Evolutionary conservation across 2,329 filamentous ascomycete genomes (phyloP).

Genomic region (Apiospora marii): DNA sequence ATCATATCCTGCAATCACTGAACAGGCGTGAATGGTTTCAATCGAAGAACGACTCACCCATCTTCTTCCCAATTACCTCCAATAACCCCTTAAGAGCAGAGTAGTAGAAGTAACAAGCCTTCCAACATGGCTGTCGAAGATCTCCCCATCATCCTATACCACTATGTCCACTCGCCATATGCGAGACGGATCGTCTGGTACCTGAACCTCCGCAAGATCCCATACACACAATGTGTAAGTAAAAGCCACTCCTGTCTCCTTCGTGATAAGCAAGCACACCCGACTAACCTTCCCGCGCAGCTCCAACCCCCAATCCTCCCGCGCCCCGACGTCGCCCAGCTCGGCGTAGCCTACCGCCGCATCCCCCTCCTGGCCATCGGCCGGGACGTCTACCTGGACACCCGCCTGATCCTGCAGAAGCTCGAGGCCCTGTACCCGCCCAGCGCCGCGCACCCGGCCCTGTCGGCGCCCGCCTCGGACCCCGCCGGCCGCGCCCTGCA

Average conservation of each 20-base stretch:
- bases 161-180: conserved; percentile 72
- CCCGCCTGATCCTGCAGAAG: conserved; percentile 70
- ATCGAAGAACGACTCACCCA: background rate
- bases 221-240: conserved; percentile 72
- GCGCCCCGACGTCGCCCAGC: conserved; percentile 66
- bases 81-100: background rate
- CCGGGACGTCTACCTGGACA: conserved; percentile 73
- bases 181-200: conserved; percentile 73
- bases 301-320: conserved; percentile 72
- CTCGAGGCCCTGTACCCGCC: conserved; percentile 65
- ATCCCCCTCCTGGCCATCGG: conserved; percentile 74
- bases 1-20: background rate
- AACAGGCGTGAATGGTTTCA: background rate
- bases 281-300: conserved; percentile 46
- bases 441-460: conserved; percentile 45
- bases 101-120: background rate
- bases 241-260: background rate
- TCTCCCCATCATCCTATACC: conserved; percentile 66
- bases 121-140: conserved; percentile 29
- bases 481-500: conserved; percentile 56
- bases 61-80: background rate
- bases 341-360: conserved; percentile 72
- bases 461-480: conserved; percentile 38
- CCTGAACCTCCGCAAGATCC: conserved; percentile 69
- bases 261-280: background rate